Conservation (phyloP, 2,329 filamentous ascomycete species). For the Verticillium isaacii region DNA sequence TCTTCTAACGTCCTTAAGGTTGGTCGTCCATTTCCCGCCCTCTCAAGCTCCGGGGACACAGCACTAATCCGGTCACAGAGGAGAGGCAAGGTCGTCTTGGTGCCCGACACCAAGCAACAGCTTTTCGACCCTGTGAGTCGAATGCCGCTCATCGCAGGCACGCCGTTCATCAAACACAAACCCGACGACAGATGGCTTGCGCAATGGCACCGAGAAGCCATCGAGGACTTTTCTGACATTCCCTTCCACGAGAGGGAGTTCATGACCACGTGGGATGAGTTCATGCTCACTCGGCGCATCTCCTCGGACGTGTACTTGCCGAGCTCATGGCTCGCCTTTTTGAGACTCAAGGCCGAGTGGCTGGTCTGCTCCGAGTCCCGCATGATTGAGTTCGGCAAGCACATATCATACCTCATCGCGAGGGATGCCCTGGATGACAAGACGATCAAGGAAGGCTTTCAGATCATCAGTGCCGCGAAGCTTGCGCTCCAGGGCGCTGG, state of each 20-base stretch:
- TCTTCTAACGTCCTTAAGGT: not conserved
- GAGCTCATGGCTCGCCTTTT: slow-evolving; percentile 46
- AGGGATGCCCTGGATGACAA: slow-evolving; percentile 40
- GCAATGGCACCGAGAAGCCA: slow-evolving; percentile 54
- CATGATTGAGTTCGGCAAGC: slow-evolving; percentile 51
- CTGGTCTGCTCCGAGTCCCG: slow-evolving; percentile 42
- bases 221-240: slow-evolving; percentile 53
- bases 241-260: slow-evolving; percentile 51
- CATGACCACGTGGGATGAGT: slow-evolving; percentile 54
- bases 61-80: slow-evolving; percentile 14
- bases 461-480: slow-evolving; percentile 30
- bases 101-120: slow-evolving; percentile 46
- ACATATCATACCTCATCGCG: slow-evolving; percentile 45
- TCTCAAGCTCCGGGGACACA: slow-evolving; percentile 1
- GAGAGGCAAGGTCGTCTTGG: slow-evolving; percentile 21
- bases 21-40: not conserved
- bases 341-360: slow-evolving; percentile 46
- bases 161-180: slow-evolving; percentile 35
- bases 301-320: slow-evolving; percentile 48
- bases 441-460: slow-evolving; percentile 36
- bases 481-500: not conserved
- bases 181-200: slow-evolving; percentile 50
- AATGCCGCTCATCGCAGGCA: slow-evolving; percentile 42
- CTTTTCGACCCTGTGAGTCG: slow-evolving; percentile 57
- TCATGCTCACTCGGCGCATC: slow-evolving; percentile 45